Evolutionary conservation across 306 rosid species (phyloP), one percentile per base, ranked within the genome.

Genomic region (Medicago truncatula): DNA sequence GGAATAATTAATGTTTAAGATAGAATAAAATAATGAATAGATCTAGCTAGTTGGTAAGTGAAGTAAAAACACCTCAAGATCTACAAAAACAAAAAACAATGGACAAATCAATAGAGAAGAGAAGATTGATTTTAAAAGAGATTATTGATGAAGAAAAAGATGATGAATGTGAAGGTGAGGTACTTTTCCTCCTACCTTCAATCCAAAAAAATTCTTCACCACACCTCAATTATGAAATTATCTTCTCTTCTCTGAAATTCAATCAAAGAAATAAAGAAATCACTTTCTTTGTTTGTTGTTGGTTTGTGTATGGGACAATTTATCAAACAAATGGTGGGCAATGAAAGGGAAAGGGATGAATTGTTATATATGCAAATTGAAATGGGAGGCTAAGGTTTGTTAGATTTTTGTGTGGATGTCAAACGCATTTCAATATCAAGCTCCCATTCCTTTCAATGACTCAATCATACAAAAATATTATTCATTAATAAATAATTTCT

Each of bases 151-250:
- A 86, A 78, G 91, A 86, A 16, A 58, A 61, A 6, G 31, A 39
- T 80, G 79, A 75, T 80, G 84, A 80, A 74, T 41, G 83, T 75
- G 89, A 85, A 79, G 83, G 77, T 80, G 49, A 76, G 80, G 82
- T 84, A 79, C 34, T 66, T 66, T 13, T 18, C 82, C 83, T 77
- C 66, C 83, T 54, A 9, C 63, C 86, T 43, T 34, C 70, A 65
- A 65, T 65, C 20, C 87, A 73, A 78, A 77, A 83, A 63, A 58
- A 85, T 47, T 84, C 87, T 83, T 83, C 89, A 74, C 85, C 84
- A 74, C 80, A 77, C 78, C 82, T 81, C 86, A 83, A 80, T 75
- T 76, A 84, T 82, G 71, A 76, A 76, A 61, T 61, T 31, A 61
- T 38, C 34, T 73, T 39, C 39, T 71, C 57, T 39, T 21, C 65